Base-by-base conservation (phyloP, 2,329 filamentous ascomycete species). In the Aspergillus persii region DNA sequence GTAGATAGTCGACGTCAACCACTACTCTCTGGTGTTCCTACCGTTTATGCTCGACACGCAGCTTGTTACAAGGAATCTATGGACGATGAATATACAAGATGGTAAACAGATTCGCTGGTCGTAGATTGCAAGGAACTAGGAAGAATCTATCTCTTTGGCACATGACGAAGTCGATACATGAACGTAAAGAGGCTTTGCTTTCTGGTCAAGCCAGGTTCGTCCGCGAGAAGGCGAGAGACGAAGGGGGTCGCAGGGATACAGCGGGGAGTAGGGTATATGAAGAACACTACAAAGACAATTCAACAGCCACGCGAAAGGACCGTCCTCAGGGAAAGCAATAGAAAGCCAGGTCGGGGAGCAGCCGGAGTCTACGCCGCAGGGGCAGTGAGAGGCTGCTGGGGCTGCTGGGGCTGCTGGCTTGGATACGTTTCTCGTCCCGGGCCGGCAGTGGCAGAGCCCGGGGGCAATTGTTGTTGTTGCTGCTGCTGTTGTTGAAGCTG, bases 401-500 rank as follows among this genome's bases (percentile, higher is more conserved):
- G 9, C 33, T 36, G 33, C 33, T 36, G 33, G 33, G 33, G 15
- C 36, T 39, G 33, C 31, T 63, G 66, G 33, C 41, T 51, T 50
- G 49, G 47, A 59, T 61, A 58, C 33, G 58, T 26, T 58, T 71
- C 68, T 23, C 73, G 70, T 31, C 71, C 69, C 30, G 71, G 71
- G 2, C 71, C 73, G 23, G 70, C 68, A 5, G 71, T 74, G 29
- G 70, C 72, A 30, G 75, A 73, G 46, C 74, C 74, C 2, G 73
- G 73, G 15, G 71, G 72, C 27, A 76, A 67, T 53, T 70, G 70
- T 57, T 74, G 71, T 56, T 74, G 73, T 48, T 73, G 66, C 46
- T 70, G 71, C 50, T 73, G 66, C 46, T 71, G 68, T 58, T 72
- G 66, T 12, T 69, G 68, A 26, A 75, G 64, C 50, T 73, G 71